These are phyloP conservation scores for Hirschfeldia incana DNA, from an alignment of 345 rosid species.

Conservation along the genomic window DNA sequence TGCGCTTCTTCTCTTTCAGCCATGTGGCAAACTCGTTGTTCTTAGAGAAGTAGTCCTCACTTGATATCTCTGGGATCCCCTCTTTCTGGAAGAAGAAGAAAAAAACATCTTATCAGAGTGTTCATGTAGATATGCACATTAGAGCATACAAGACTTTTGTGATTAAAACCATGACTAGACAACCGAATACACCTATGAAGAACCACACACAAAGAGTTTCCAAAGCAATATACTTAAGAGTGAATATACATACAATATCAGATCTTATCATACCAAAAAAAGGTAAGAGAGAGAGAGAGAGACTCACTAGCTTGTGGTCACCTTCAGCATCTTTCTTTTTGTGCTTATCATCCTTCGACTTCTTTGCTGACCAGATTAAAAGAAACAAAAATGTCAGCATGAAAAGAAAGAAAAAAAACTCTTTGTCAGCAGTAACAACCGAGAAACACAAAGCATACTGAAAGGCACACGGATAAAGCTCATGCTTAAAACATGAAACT, in stretches of 20 bases:
- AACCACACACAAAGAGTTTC: background rate
- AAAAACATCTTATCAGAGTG: background rate
- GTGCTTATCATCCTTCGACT: slow-evolving; percentile 70
- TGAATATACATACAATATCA: background rate
- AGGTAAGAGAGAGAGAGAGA: slow-evolving; percentile 6
- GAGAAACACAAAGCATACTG: background rate
- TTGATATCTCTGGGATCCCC: slow-evolving; percentile 64
- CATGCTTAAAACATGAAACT: background rate
- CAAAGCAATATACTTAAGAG: background rate
- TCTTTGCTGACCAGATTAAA: slow-evolving; percentile 59
- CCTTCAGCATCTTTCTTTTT: slow-evolving; percentile 52
- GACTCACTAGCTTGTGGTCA: slow-evolving; percentile 48
- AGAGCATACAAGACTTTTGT: background rate
- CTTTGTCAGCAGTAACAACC: background rate
- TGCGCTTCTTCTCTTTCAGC: slow-evolving; percentile 77
- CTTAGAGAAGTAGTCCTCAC: slow-evolving; percentile 84
- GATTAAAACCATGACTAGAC: too few species aligned
- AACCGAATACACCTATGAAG: too few species aligned
- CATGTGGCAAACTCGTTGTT: slow-evolving; percentile 89
- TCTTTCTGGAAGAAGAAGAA: slow-evolving; percentile 43
- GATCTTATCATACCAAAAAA: background rate
- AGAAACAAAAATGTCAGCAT: slow-evolving; percentile 31
- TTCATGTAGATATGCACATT: background rate
- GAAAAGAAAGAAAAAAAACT: background rate
- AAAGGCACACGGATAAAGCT: background rate